Evolutionary conservation across 805 yeast species (phyloP), one percentile per base, ranked within the genome.

Genomic region (Pichia phayaonensis): DNA sequence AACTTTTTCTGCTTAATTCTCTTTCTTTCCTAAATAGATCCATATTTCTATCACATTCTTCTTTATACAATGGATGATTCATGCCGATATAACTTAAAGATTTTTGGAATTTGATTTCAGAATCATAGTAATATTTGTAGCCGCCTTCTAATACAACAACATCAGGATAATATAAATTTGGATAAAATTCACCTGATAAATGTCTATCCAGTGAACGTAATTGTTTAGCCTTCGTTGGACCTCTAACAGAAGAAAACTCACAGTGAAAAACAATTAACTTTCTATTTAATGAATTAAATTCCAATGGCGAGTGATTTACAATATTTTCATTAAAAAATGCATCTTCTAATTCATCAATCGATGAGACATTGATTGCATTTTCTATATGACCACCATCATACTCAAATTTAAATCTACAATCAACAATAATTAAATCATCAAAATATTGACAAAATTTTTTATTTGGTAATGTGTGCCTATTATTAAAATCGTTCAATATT

Each of bases 381-480:
- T 75, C 78, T 44, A 94, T 88, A 66, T 94, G 99, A 27, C 99
- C 99, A 31, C 98, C 98, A 40, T 79, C 73, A 65, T 72, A 94
- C 67, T 94, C 99, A 70, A 92, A 92, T 59, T 83, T 88, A 63
- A 94, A 94, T 48, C 99, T 79, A 63, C 98, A 90, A 68, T 94
- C 99, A 11, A 94, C 72, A 18, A 94, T 71, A 8, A 77, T 58
- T 40, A 77, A 68, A 34, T 79, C 77, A 53, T 80, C 80, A 60
- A 82, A 89, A 46, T 69, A 69, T 22, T 73, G 65, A 16, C 66
- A 56, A 57, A 71, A 70, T 16, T 66, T 60, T 22, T 48, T 54
- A 13, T 50, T 42, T 70, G 71, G 26, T 61, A 60, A 12, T 72
- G 59, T 38, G 75, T 70, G 48, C 47, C 59, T 60, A 56, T 63